phyloP scores from a whole-genome alignment of 805 yeast genomes.

The Ogataea kodamae region DNA sequence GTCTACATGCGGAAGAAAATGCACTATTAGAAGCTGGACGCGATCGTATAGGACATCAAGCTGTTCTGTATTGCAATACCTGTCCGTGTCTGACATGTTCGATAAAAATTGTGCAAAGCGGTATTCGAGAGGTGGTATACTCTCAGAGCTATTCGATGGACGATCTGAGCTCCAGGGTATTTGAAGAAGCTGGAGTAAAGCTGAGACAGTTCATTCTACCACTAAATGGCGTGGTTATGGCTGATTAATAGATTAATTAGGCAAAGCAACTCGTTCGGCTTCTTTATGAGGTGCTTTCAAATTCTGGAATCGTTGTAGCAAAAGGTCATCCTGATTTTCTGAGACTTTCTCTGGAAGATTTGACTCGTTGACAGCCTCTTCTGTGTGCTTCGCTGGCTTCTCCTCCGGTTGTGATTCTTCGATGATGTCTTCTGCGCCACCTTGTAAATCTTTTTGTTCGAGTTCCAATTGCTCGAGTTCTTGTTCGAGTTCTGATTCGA shows the following conservation, averaged over 20 bases:
- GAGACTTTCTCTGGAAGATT: too few relatives aligned
- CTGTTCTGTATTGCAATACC: slow-evolving; percentile 86
- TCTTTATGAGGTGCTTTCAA: slow-evolving; percentile 7
- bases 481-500: slow-evolving; percentile 24
- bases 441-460: not conserved
- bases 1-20: slow-evolving; percentile 96
- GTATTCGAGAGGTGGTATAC: slow-evolving; percentile 87
- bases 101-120: slow-evolving; percentile 90
- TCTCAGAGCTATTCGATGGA: slow-evolving; percentile 95
- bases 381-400: slow-evolving; percentile 4
- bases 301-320: slow-evolving; percentile 11
- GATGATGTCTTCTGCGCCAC: slow-evolving; percentile 5
- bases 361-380: not conserved
- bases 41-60: slow-evolving; percentile 64
- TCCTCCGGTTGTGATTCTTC: slow-evolving; percentile 7
- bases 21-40: slow-evolving; percentile 93
- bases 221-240: slow-evolving; percentile 25
- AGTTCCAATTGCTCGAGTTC: slow-evolving; percentile 3
- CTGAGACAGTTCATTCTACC: slow-evolving; percentile 59
- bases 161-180: slow-evolving; percentile 61
- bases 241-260: slow-evolving; percentile 2
- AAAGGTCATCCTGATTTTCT: too few relatives aligned
- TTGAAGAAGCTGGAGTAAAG: slow-evolving; percentile 68
- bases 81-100: slow-evolving; percentile 97
- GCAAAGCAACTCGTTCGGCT: not conserved